These are phyloP conservation scores for Fomes fomentarius DNA, from an alignment of 1,284 basidiomycete genomes.

Conservation along the genomic window DNA sequence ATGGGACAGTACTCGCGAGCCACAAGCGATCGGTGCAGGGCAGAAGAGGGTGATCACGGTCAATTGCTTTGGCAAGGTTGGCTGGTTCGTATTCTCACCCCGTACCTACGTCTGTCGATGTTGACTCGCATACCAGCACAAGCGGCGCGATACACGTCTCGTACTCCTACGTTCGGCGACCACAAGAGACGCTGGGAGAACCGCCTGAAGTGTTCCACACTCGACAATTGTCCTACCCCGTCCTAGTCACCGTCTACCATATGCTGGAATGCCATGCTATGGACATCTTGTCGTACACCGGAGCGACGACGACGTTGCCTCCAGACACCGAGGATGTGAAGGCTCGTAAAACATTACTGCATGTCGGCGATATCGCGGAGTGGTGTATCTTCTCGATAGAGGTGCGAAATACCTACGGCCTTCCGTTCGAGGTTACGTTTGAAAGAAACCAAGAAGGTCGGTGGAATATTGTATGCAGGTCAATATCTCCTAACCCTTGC, in stretches of 20 bases:
- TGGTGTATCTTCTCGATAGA: conserved; percentile 89
- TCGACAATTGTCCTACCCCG: conserved; percentile 81
- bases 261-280: conserved; percentile 86
- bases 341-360: conserved; percentile 37
- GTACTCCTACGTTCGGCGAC: conserved; percentile 73
- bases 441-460: conserved; percentile 65
- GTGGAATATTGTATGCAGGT: conserved; percentile 14
- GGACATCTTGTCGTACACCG: conserved; percentile 71
- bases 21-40: conserved; percentile 68
- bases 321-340: conserved; percentile 22
- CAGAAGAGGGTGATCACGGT: conserved; percentile 72
- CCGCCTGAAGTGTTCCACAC: conserved; percentile 71
- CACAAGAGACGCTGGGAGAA: conserved; percentile 36
- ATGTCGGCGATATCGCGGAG: conserved; percentile 54
- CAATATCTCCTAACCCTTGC: neutral
- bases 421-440: conserved; percentile 87
- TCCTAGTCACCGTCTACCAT: conserved; percentile 91
- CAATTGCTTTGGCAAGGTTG: conserved; percentile 85
- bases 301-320: conserved; percentile 35
- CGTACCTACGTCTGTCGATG: neutral
- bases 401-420: conserved; percentile 86
- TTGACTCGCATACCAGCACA: conserved; percentile 50
- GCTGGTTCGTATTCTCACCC: conserved; percentile 64
- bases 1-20: conserved; percentile 63
- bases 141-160: conserved; percentile 81